Evolutionary conservation across 768 basidiomycete genomes (phyloP), one percentile per base, ranked within the genome.

Genomic region (Pleurotus pulmonarius): DNA sequence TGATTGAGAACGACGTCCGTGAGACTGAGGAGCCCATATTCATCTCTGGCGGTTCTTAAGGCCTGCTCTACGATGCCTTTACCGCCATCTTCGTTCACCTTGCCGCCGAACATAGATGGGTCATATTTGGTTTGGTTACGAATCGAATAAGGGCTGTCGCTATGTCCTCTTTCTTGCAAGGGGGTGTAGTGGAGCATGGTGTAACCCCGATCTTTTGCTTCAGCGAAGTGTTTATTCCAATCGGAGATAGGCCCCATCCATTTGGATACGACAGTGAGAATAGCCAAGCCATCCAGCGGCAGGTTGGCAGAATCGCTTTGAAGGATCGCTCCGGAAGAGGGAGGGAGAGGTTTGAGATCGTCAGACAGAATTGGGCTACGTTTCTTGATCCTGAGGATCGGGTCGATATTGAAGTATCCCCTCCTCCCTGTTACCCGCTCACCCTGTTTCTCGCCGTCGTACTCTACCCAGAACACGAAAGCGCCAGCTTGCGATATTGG

Each of bases 141-240:
- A 65, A 98, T 94, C 15, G 92, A 95, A 70, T 98, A 99, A 0
- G 97, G 97, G 62, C 92, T 94, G 59, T 90, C 82, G 60, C 90
- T 92, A 60, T 84, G 81, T 18, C 97, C 97, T 34, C 95, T 78
- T 67, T 91, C 88, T 71, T 99, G 96, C 5, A 99, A 75, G 0
- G 97, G 97, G 0, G 96, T 91, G 77, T 90, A 99, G 67, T 99
- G 97, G 43, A 99, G 75, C 93, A 98, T 97, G 51, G 95, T 99
- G 76, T 99, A 99, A 1, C 97, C 96, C 47, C 96, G 79, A 53
- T 91, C 80, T 52, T 86, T 83, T 9, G 93, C 90, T 71, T 95
- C 93, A 48, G 81, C 78, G 61, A 97, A 91, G 67, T 92, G 85
- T 3, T 79, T 77, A 44, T 73, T 77, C 97, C 97, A 98, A 26